phyloP scores from a whole-genome alignment of 2,329 filamentous ascomycete genomes.

The Fusarium sp. region DNA sequence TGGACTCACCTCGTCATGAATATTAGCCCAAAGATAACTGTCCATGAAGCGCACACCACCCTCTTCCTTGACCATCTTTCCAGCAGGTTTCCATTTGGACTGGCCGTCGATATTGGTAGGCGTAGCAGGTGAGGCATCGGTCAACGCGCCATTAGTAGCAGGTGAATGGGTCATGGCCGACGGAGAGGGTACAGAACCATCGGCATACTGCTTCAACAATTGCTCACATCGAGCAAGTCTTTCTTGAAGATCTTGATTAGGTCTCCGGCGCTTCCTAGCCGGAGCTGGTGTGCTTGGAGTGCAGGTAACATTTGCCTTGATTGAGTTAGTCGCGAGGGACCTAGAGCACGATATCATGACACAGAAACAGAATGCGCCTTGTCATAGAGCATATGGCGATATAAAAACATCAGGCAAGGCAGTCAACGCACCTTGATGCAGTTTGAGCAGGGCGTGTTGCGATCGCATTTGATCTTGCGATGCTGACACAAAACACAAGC shows the following conservation, averaged over 20 bases:
- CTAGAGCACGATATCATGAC: constrained; percentile 1
- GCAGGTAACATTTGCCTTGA: constrained; percentile 71
- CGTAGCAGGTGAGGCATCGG: constrained; percentile 49
- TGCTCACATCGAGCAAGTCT: constrained; percentile 72
- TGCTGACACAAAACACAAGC: constrained; percentile 73
- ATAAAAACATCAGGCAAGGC: not conserved
- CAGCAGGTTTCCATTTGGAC: constrained; percentile 61
- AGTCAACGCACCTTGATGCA: constrained; percentile 68
- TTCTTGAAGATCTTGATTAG: constrained; percentile 74
- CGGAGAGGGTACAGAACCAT: constrained; percentile 52
- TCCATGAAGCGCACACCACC: constrained; percentile 71
- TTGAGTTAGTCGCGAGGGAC: constrained; percentile 13
- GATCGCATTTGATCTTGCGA: constrained; percentile 75
- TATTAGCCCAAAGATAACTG: constrained; percentile 67
- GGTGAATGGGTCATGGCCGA: constrained; percentile 39
- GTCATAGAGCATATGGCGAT: not conserved
- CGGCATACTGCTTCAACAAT: constrained; percentile 70
- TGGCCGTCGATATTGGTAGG: constrained; percentile 52
- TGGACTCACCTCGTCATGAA: constrained; percentile 69
- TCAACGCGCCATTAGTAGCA: constrained; percentile 40
- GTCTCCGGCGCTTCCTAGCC: constrained; percentile 70
- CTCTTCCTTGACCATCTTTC: constrained; percentile 70
- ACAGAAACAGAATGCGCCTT: not conserved
- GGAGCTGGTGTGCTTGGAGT: constrained; percentile 73
- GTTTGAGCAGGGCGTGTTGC: constrained; percentile 72